Evolutionary conservation across 202 grass and related monocot species (phyloP).

Genomic region (Panicum virgatum): DNA sequence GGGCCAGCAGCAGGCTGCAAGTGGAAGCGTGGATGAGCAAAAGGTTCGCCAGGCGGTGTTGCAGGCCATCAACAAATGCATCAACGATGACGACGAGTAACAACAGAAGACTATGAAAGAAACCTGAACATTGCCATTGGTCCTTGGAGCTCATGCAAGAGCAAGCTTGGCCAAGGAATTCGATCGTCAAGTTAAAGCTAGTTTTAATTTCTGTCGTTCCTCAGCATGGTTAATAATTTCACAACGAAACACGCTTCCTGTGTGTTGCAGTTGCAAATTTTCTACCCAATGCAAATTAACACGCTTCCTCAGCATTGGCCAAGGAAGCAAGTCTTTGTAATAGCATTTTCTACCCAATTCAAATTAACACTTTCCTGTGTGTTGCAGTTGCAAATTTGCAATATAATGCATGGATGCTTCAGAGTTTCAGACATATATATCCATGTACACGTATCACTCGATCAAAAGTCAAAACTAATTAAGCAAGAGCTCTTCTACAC

Average conservation of each 20-base stretch:
- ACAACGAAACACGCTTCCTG: too few relatives aligned
- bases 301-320: too few relatives aligned
- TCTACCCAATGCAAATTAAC: too few relatives aligned
- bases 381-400: too few relatives aligned
- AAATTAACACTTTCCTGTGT: too few relatives aligned
- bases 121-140: not conserved
- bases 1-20: not conserved
- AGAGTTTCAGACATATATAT: not conserved
- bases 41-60: constrained; percentile 54
- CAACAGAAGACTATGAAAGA: not conserved
- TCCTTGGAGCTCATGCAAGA: not conserved
- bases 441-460: not conserved
- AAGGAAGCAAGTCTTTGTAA: not conserved
- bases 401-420: too few relatives aligned
- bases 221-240: too few relatives aligned
- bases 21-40: constrained; percentile 50
- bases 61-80: constrained; percentile 61
- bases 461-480: not conserved
- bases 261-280: too few relatives aligned
- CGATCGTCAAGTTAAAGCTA: not conserved
- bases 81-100: constrained; percentile 5
- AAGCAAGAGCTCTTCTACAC: not conserved
- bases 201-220: too few relatives aligned
- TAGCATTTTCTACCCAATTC: not conserved
- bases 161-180: not conserved